Base-by-base conservation (phyloP, 164 flowering plant species). In the Annona cherimola region DNA sequence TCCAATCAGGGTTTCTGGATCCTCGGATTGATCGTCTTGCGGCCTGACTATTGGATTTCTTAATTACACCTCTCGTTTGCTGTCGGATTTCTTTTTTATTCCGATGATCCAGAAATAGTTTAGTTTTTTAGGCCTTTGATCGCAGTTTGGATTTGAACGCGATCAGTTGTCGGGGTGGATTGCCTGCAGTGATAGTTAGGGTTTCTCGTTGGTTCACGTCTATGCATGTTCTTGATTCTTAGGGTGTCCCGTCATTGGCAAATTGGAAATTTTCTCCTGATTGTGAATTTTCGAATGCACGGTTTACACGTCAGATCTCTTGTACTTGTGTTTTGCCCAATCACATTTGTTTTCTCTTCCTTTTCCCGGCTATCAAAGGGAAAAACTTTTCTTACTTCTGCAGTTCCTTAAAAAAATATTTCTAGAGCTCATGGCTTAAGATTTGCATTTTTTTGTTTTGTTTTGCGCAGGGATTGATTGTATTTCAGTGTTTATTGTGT, bases 1-100 rank as follows among this genome's bases (percentile, higher is more conserved):
- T 19, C 44, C 19, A 60, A 69, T 74, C 74, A 72, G 80, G 75
- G 72, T 79, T 79, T 75, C 35, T 14, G 19, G 18, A 35, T 41
- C 44, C 7, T 12, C 18, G 19, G 12, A 35, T 55, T 35, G 45
- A 68, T 72, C 3, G 5, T 1, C 12, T 69, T 43, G n/a, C 20
- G 39, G 1, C 66, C 54, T 57, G 68, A 20, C 0, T 66, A 9
- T 55, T 44, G 44, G 41, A 41, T 55, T 69, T 65, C 61, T 46
- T 19, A 40, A 43, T 59, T 14, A 64, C 45, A 4, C 7, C 2
- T 62, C 1, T 73, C 59, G 14, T 18, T 39, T 62, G 2, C 39
- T 12, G 57, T 50, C 57, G 57, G 57, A 50, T 50, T 46, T 67
- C 5, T 18, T n/a, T 11, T n/a, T 67, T 16, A 40, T 41, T 50